phyloP scores from a whole-genome alignment of 805 yeast genomes.

The Lachancea dasiensis region DNA sequence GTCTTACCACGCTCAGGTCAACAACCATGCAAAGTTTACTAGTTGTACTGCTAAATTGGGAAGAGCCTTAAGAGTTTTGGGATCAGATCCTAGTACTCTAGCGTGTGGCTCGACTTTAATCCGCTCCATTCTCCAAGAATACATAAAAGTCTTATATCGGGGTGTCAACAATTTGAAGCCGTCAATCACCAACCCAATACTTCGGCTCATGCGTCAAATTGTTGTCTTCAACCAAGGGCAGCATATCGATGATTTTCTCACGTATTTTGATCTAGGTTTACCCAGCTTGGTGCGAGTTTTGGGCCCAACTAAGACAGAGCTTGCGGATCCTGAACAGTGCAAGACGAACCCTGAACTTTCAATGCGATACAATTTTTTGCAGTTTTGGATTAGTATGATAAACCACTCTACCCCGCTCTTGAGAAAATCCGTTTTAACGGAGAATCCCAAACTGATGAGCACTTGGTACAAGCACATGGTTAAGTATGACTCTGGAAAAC shows the following conservation, averaged over 20 bases:
- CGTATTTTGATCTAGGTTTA: conserved; percentile 61
- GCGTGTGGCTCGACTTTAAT: conserved; percentile 29
- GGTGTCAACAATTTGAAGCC: conserved; percentile 56
- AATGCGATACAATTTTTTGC: conserved; percentile 54
- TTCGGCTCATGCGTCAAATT: conserved; percentile 51
- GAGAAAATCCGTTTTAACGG: conserved; percentile 58
- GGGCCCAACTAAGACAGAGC: conserved; percentile 45
- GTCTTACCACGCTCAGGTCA: conserved; percentile 41
- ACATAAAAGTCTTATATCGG: conserved; percentile 61
- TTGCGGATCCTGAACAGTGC: conserved; percentile 33
- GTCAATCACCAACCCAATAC: conserved; percentile 51
- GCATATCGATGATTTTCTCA: conserved; percentile 50
- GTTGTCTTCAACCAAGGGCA: conserved; percentile 45
- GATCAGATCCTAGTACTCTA: conserved; percentile 13
- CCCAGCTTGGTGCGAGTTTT: conserved; percentile 57
- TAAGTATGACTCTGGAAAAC: conserved; percentile 45
- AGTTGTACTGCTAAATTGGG: conserved; percentile 39
- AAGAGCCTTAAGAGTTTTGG: conserved; percentile 30
- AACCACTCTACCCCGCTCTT: conserved; percentile 44
- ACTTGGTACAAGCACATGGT: conserved; percentile 61
- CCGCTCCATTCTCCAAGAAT: conserved; percentile 46
- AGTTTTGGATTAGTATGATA: conserved; percentile 54
- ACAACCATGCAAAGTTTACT: conserved; percentile 49
- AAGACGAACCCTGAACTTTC: conserved; percentile 36
- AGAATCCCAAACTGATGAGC: conserved; percentile 52